Conservation (phyloP, 148 eudicot genomes). For the Limonium bicolor region DNA sequence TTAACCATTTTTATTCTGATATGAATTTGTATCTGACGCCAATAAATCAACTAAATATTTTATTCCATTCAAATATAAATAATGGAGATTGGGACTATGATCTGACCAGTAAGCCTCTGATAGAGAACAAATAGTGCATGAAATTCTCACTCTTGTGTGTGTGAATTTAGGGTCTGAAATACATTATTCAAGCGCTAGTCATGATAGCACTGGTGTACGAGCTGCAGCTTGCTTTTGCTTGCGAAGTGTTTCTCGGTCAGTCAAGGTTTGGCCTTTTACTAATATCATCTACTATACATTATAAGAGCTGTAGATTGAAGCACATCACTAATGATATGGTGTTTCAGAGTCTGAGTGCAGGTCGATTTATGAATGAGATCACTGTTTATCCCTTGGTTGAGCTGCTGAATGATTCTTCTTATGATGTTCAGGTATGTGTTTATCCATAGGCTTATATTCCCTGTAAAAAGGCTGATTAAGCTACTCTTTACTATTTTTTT, state of each 20-base stretch:
- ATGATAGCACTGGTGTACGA: slow-evolving; percentile 61
- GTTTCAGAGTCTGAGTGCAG: slow-evolving; percentile 90
- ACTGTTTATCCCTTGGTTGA: slow-evolving; percentile 45
- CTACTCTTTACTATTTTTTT: no score
- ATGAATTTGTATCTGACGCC: no score
- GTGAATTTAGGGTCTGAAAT: slow-evolving; percentile 50
- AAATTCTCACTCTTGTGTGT: no score
- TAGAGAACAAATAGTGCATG: no score
- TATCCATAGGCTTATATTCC: not conserved
- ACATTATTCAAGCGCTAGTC: slow-evolving; percentile 53
- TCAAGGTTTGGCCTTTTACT: slow-evolving; percentile 46
- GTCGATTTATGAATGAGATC: slow-evolving; percentile 56
- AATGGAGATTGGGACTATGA: no score
- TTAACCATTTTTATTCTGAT: no score
- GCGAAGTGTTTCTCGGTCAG: slow-evolving; percentile 79
- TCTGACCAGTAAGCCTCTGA: no score
- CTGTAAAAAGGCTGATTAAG: no score
- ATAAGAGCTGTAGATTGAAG: no score
- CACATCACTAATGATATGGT: slow-evolving; percentile 3
- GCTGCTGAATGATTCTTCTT: slow-evolving; percentile 46
- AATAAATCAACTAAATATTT: no score
- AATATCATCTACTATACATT: no score
- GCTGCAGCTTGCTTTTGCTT: slow-evolving; percentile 80
- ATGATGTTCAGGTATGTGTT: slow-evolving; percentile 58
- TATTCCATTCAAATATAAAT: no score